These are phyloP conservation scores for Zancudomyces culisetae DNA, from an alignment of 371 early-diverging fungal species.

Conservation along the genomic window DNA sequence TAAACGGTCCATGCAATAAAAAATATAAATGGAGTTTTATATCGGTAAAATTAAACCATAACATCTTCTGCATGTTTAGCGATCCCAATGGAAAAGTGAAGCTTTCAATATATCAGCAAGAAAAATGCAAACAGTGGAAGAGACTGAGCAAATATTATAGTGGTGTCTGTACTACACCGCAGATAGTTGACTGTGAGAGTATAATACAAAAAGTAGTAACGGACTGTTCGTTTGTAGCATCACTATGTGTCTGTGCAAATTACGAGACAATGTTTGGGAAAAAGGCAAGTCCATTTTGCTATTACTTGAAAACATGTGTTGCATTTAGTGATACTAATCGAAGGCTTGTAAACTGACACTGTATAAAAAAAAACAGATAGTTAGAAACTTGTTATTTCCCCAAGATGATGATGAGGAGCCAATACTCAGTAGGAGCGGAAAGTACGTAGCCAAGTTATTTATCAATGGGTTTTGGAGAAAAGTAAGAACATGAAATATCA, in stretches of 20 bases:
- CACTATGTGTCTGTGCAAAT: conserved; percentile 66
- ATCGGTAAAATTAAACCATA: no score
- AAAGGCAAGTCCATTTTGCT: conserved; percentile 27
- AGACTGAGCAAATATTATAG: conserved; percentile 52
- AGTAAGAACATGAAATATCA: conserved; percentile 22
- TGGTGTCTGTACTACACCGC: conserved; percentile 38
- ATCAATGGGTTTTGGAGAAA: conserved; percentile 73
- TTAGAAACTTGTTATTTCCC: conserved; percentile 37
- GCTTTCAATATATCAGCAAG: conserved; percentile 53
- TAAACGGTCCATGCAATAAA: no score
- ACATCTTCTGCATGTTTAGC: no score
- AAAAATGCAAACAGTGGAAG: conserved; percentile 60
- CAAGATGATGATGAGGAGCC: conserved; percentile 53
- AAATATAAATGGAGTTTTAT: no score
- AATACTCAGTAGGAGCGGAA: conserved; percentile 65
- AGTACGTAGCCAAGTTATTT: conserved; percentile 62
- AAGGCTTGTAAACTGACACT: neutral
- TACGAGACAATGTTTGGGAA: conserved; percentile 57
- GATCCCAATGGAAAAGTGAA: conserved; percentile 47
- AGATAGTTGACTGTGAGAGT: conserved; percentile 7
- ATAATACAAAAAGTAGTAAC: conserved; percentile 70
- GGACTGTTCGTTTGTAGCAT: conserved; percentile 87
- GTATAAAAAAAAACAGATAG: neutral
- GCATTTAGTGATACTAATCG: neutral
- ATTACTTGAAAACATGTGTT: neutral